These are phyloP conservation scores for Colletotrichum somersetense DNA, from an alignment of 2,329 filamentous ascomycete species.

Conservation along the genomic window DNA sequence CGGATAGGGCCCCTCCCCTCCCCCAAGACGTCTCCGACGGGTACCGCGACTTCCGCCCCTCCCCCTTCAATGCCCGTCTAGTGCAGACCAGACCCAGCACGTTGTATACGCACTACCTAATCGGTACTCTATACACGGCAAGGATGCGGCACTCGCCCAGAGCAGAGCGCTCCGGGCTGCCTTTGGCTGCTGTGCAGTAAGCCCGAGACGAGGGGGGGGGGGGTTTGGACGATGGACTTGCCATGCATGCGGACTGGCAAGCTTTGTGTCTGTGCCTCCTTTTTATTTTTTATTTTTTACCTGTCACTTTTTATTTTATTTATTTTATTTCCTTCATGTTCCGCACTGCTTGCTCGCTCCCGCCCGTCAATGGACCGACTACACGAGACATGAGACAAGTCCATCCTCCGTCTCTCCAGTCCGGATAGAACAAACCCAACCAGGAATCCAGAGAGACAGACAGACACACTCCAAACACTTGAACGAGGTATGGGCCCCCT, in stretches of 20 bases:
- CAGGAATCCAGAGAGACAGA: too few species aligned
- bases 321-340: too few species aligned
- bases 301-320: not conserved
- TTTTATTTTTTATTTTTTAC: not conserved
- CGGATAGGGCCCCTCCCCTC: not conserved
- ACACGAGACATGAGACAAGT: constrained; percentile 36
- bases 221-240: too few species aligned
- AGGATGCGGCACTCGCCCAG: constrained; percentile 3
- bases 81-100: too few species aligned
- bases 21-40: constrained; percentile 4
- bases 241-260: not conserved
- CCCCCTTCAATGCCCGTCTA: constrained; percentile 19
- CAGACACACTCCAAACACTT: too few species aligned
- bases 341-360: not conserved
- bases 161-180: constrained; percentile 8
- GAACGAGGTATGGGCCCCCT: not conserved
- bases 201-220: constrained; percentile 3
- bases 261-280: not conserved
- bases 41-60: not conserved
- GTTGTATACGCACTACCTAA: not conserved
- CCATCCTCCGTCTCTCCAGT: not conserved
- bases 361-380: constrained; percentile 15
- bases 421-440: not conserved
- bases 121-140: constrained; percentile 16
- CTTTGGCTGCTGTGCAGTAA: constrained; percentile 15